Conservation (phyloP, 2,329 filamentous ascomycete genomes). For the Ceratocystis lukuohia region DNA sequence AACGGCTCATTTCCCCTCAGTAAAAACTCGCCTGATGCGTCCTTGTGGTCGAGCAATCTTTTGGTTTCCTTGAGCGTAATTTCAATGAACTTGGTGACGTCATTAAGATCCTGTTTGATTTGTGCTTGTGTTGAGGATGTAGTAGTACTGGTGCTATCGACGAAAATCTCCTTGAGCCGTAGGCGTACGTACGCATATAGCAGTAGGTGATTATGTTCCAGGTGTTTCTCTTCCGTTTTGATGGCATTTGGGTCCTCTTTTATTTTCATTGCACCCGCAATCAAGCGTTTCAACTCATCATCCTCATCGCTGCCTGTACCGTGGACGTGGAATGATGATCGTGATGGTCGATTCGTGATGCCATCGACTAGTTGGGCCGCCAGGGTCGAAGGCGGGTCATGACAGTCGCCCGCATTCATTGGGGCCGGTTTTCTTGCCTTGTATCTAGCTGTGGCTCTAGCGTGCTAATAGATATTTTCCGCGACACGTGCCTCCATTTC, state of each 20-base stretch:
- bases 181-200: conserved; percentile 73
- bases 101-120: conserved; percentile 32
- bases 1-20: conserved; percentile 46
- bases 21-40: conserved; percentile 32
- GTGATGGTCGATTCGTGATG: background rate
- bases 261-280: conserved; percentile 41
- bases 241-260: conserved; percentile 41
- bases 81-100: conserved; percentile 59
- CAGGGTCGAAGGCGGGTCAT: conserved; percentile 61
- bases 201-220: conserved; percentile 70
- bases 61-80: conserved; percentile 65
- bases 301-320: conserved; percentile 49
- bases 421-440: background rate
- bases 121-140: background rate
- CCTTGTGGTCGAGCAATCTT: conserved; percentile 43
- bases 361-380: conserved; percentile 70
- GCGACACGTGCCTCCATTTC: background rate
- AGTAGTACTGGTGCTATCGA: background rate
- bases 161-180: conserved; percentile 54
- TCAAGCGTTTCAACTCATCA: conserved; percentile 61
- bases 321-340: conserved; percentile 45
- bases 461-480: background rate
- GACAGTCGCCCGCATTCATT: conserved; percentile 12
- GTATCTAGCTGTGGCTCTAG: background rate
- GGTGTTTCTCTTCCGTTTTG: conserved; percentile 49